Percentiles rank a stretch among this genome's conserved stretches.
Evolutionary conservation across 164 flowering plant genomes (phyloP).

Genomic region (Brasenia schreberi): DNA sequence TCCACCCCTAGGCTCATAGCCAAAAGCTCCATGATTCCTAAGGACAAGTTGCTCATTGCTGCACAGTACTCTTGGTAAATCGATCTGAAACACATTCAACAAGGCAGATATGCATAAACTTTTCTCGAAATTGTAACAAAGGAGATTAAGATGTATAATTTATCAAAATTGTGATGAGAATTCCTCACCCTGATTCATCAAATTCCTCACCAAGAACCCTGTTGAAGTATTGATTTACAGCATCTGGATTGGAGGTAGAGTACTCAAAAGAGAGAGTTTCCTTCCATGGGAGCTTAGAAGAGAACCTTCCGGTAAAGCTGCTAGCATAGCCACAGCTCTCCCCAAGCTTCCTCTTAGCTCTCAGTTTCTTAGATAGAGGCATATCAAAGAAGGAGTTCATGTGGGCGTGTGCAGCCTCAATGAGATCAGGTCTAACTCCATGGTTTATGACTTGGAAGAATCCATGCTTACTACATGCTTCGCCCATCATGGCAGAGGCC

Average conservation of each 20-base stretch:
- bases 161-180: no score
- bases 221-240: constrained; percentile 37
- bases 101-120: background rate
- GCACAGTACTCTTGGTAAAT: constrained; percentile 67
- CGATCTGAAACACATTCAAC: constrained; percentile 18
- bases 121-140: background rate
- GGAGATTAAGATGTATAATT: background rate
- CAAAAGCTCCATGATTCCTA: constrained; percentile 69
- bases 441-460: constrained; percentile 71
- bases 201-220: constrained; percentile 38
- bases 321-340: constrained; percentile 81
- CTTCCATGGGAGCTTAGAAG: constrained; percentile 78
- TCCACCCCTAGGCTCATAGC: constrained; percentile 56
- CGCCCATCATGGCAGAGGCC: constrained; percentile 27
- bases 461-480: constrained; percentile 60
- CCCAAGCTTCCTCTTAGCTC: constrained; percentile 50
- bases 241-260: constrained; percentile 16
- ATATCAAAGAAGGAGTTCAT: constrained; percentile 48
- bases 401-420: constrained; percentile 36
- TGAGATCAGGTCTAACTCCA: constrained; percentile 32
- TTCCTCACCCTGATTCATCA: constrained; percentile 33
- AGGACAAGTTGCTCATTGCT: constrained; percentile 52
- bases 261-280: constrained; percentile 66
- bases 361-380: constrained; percentile 49
- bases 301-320: constrained; percentile 75